These are phyloP conservation scores for Paramecium bursaria DNA, from an alignment of 73 alveolate species.

Conservation along the genomic window DNA sequence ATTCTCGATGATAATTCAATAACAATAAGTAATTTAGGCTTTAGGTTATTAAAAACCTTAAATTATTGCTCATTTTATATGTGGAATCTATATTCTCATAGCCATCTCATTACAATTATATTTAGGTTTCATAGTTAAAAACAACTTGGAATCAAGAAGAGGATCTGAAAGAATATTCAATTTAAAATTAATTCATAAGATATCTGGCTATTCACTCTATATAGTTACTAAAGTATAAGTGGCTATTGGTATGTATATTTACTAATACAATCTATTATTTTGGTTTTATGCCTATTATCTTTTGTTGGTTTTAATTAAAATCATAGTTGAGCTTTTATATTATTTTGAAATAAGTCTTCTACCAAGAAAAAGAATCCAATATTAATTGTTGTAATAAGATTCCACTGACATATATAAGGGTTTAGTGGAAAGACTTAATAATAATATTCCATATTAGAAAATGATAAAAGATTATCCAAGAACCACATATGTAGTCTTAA, in stretches of 20 bases:
- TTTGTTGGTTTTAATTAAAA: background rate
- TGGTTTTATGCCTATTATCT: background rate
- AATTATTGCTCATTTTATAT: constrained; percentile 30
- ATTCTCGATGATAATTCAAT: constrained; percentile 3
- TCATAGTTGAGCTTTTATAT: constrained; percentile 21
- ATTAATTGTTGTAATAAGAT: constrained; percentile 10
- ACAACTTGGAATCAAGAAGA: constrained; percentile 32
- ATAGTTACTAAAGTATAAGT: constrained; percentile 40
- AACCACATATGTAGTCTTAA: constrained; percentile 20
- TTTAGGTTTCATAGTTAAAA: constrained; percentile 45
- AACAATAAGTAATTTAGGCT: background rate
- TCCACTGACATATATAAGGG: constrained; percentile 11
- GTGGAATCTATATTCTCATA: constrained; percentile 15
- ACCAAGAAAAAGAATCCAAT: constrained; percentile 35
- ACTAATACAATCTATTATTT: background rate
- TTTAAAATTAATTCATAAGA: constrained; percentile 19
- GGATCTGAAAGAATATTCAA: constrained; percentile 23
- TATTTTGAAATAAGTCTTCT: constrained; percentile 7
- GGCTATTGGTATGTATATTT: constrained; percentile 1
- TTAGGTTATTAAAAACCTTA: constrained; percentile 38
- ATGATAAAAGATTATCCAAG: constrained; percentile 55
- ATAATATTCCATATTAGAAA: constrained; percentile 1
- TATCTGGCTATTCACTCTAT: constrained; percentile 12
- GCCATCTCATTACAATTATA: background rate
- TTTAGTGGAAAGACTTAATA: constrained; percentile 27